phyloP scores from a whole-genome alignment of 75 land plant species.

The Cupressus sempervirens region DNA sequence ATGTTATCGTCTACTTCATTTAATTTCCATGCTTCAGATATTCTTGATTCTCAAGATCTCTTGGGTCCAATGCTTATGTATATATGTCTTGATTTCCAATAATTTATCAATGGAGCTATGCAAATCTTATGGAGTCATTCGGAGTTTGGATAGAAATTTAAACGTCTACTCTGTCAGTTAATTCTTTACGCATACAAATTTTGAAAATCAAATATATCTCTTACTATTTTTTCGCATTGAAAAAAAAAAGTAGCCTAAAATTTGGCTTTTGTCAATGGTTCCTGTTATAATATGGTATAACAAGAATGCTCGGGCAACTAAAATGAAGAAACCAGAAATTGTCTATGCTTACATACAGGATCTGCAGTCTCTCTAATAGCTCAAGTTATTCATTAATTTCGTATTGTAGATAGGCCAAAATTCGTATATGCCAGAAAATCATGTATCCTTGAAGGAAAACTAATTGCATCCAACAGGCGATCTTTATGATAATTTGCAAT shows the following conservation, averaged over 20 bases:
- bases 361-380: not conserved
- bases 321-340: not conserved
- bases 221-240: too few species aligned
- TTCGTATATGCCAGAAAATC: not conserved
- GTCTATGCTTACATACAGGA: not conserved
- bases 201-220: not conserved
- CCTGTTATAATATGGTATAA: not conserved
- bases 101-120: not conserved
- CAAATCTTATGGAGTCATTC: not conserved
- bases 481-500: not conserved
- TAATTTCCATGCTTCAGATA: not conserved
- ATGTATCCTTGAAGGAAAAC: not conserved
- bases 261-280: not conserved
- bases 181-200: not conserved
- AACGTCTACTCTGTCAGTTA: not conserved
- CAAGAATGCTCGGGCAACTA: not conserved
- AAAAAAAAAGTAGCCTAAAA: not conserved
- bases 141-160: not conserved
- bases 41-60: not conserved
- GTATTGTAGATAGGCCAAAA: not conserved
- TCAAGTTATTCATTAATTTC: not conserved
- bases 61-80: not conserved
- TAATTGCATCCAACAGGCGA: not conserved
- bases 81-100: not conserved
- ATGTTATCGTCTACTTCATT: not conserved